Conservation (phyloP, 345 rosid species). For the Heritiera fomes region DNA sequence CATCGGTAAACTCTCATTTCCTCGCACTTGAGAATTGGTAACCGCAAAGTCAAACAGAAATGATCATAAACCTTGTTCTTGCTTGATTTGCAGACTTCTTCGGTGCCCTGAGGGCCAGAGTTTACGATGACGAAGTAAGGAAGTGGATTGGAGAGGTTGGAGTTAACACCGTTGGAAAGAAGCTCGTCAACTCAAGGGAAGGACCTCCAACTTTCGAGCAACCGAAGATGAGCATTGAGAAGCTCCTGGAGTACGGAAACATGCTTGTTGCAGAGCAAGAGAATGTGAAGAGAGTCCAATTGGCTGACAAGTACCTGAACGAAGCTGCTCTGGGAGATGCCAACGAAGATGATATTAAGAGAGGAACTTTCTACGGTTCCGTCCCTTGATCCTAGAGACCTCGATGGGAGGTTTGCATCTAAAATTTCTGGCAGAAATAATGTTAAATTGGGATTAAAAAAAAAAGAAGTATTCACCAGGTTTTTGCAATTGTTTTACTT, state of each 20-base stretch:
- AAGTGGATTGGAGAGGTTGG: constrained; percentile 73
- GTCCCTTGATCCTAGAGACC: constrained; percentile 36
- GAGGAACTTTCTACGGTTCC: constrained; percentile 81
- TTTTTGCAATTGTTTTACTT: neutral
- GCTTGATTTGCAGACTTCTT: constrained; percentile 64
- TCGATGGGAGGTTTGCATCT: constrained; percentile 40
- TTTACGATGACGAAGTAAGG: constrained; percentile 96
- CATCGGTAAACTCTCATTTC: constrained; percentile 50
- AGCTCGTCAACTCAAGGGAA: constrained; percentile 87
- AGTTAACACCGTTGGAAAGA: constrained; percentile 66
- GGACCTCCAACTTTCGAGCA: constrained; percentile 78
- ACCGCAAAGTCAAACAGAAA: too few relatives aligned
- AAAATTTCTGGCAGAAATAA: neutral
- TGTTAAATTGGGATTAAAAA: neutral
- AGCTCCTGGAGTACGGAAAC: constrained; percentile 79
- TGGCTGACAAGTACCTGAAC: constrained; percentile 84
- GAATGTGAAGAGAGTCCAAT: constrained; percentile 93
- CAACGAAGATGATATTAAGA: constrained; percentile 61
- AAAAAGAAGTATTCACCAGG: neutral
- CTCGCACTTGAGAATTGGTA: neutral
- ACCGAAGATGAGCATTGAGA: constrained; percentile 67
- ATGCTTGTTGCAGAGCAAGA: constrained; percentile 93
- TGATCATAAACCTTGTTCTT: neutral
- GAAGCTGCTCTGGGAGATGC: constrained; percentile 94
- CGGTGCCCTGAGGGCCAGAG: constrained; percentile 94